These are phyloP conservation scores for Neonothopanus nambi DNA, from an alignment of 1,284 basidiomycete species.

Conservation along the genomic window DNA sequence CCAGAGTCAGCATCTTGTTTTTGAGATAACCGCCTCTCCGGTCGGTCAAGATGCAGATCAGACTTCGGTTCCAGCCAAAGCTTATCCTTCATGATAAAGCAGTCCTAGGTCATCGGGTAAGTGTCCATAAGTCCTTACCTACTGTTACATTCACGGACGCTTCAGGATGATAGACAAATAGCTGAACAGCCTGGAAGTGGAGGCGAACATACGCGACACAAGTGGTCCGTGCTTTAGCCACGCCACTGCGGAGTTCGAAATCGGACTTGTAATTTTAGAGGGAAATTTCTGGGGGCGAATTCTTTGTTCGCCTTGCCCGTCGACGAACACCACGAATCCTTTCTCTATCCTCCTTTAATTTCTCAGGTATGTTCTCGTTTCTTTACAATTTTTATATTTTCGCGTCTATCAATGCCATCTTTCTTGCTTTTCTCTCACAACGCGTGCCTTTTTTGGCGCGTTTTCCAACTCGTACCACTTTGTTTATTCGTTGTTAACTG, in stretches of 20 bases:
- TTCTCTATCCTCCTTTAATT: conserved; percentile 7
- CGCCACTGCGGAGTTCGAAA: conserved; percentile 43
- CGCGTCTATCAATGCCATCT: conserved; percentile 28
- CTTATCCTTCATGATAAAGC: too few species aligned
- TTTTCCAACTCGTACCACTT: conserved; percentile 9
- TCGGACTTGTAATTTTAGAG: conserved; percentile 18
- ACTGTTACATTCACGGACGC: too few species aligned
- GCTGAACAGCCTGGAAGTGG: neutral
- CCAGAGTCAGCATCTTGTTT: too few species aligned
- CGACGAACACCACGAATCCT: conserved; percentile 13
- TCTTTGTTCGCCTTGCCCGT: conserved; percentile 12
- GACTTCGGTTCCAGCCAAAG: too few species aligned
- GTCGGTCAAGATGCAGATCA: too few species aligned
- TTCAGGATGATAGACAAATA: too few species aligned
- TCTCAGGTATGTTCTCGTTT: conserved; percentile 18
- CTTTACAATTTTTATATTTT: too few species aligned
- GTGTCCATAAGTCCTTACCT: too few species aligned
- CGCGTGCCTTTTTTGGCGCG: conserved; percentile 8
- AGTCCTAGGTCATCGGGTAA: too few species aligned
- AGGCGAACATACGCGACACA: conserved; percentile 10
- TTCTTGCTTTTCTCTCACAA: neutral
- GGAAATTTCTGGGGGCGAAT: conserved; percentile 25
- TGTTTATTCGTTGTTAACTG: neutral
- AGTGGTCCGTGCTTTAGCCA: conserved; percentile 31
- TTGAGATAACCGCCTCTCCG: too few species aligned